Conservation (phyloP, 148 eudicot genomes). For the Fagopyrum tataricum region DNA sequence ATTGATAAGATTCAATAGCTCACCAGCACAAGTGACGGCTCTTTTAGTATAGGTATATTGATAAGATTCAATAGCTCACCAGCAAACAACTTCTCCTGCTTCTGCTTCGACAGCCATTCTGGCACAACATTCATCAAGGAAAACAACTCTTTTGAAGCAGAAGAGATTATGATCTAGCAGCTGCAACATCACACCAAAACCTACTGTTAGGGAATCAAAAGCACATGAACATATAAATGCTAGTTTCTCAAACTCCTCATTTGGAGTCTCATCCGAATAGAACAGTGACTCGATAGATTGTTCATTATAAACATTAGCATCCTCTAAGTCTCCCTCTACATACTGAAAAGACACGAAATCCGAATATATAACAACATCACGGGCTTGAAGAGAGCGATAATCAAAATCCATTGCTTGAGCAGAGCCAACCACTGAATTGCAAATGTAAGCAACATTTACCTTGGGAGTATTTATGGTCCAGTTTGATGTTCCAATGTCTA, state of each 20-base stretch:
- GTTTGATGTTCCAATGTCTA: constrained; percentile 81
- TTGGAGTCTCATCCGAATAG: constrained; percentile 35
- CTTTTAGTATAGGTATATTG: too few relatives aligned
- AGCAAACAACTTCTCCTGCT: constrained; percentile 74
- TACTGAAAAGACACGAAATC: constrained; percentile 39
- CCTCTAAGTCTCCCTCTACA: constrained; percentile 23
- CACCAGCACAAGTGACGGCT: too few relatives aligned
- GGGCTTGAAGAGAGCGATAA: constrained; percentile 56
- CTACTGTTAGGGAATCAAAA: constrained; percentile 54
- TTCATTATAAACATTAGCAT: constrained; percentile 19
- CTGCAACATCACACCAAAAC: constrained; percentile 64
- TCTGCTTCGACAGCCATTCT: constrained; percentile 73
- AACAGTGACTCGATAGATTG: constrained; percentile 25
- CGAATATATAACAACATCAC: constrained; percentile 56
- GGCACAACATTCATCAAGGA: constrained; percentile 64
- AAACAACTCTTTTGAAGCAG: constrained; percentile 76
- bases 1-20: too few relatives aligned
- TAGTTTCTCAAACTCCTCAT: constrained; percentile 65
- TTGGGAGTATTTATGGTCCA: constrained; percentile 69
- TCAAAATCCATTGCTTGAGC: constrained; percentile 55
- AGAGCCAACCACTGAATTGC: constrained; percentile 35
- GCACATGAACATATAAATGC: constrained; percentile 55
- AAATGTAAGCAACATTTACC: constrained; percentile 34
- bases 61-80: too few relatives aligned
- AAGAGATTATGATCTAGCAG: constrained; percentile 72